Evolutionary conservation across 129 eudicot genomes (phyloP).

Genomic region (Artemisia argyi): DNA sequence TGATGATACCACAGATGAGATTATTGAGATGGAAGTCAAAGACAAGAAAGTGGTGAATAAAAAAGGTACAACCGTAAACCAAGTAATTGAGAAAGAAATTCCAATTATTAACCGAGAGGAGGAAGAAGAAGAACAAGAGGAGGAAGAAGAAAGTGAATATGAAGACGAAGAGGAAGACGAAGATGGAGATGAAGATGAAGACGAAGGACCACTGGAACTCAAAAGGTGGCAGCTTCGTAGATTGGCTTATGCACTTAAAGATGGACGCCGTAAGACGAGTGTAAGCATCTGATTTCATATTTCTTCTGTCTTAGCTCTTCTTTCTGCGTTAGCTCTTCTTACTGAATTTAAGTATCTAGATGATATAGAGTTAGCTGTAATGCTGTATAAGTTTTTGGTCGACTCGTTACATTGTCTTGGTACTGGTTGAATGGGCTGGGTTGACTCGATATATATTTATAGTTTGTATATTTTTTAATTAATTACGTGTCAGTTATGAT

Average conservation of each 20-base stretch:
- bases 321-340: no score
- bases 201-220: constrained; percentile 51
- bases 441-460: background rate
- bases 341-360: constrained; percentile 13
- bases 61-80: constrained; percentile 30
- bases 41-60: constrained; percentile 16
- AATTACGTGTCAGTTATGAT: background rate
- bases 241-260: constrained; percentile 81
- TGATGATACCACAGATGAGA: constrained; percentile 37
- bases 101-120: constrained; percentile 22
- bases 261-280: constrained; percentile 85
- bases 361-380: background rate
- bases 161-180: constrained; percentile 43
- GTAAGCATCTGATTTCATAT: constrained; percentile 43
- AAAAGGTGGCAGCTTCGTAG: constrained; percentile 87
- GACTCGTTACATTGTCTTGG: constrained; percentile 12
- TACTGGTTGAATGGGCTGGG: background rate
- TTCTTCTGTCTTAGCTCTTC: background rate
- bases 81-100: constrained; percentile 28
- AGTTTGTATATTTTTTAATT: no score
- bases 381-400: background rate
- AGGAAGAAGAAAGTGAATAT: constrained; percentile 26
- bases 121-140: constrained; percentile 29
- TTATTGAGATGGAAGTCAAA: constrained; percentile 24
- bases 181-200: constrained; percentile 36